Conservation (phyloP, 768 basidiomycete species). For the Lactarius psammicola region DNA sequence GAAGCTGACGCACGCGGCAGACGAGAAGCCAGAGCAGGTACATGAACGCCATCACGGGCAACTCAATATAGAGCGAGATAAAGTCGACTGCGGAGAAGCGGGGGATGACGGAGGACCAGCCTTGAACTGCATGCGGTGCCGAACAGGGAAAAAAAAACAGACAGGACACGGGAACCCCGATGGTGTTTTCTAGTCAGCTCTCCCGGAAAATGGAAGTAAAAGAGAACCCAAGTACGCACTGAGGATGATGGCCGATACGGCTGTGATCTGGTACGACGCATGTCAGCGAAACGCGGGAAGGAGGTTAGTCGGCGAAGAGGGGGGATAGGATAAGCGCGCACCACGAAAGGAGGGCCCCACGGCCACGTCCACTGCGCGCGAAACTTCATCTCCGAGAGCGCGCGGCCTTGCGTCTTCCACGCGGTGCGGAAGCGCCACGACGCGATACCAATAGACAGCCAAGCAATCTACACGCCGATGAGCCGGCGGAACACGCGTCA, state of each 20-base stretch:
- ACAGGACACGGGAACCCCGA: too few species aligned
- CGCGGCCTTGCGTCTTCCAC: conserved; percentile 70
- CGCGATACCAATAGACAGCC: conserved; percentile 82
- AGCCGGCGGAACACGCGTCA: background rate
- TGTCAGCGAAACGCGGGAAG: conserved; percentile 10
- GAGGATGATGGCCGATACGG: conserved; percentile 59
- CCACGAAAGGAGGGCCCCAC: conserved; percentile 82
- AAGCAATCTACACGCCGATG: conserved; percentile 61
- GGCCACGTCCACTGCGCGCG: conserved; percentile 75
- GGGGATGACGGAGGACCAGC: conserved; percentile 78
- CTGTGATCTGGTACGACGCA: conserved; percentile 42
- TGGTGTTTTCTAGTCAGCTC: too few species aligned
- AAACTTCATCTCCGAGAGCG: conserved; percentile 71
- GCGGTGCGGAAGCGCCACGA: conserved; percentile 80
- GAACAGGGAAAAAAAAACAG: background rate
- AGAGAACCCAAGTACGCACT: conserved; percentile 39
- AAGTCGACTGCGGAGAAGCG: conserved; percentile 65
- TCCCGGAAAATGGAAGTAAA: too few species aligned
- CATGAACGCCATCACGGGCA: conserved; percentile 72
- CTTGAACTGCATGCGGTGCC: conserved; percentile 58
- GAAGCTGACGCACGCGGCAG: conserved; percentile 10
- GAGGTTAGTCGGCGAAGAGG: background rate
- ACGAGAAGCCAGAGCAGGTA: conserved; percentile 54
- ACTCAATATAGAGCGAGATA: conserved; percentile 75
- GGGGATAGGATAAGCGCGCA: conserved; percentile 32